Conservation (phyloP, 2,329 filamentous ascomycete genomes). For the Celoporthe dispersa region DNA sequence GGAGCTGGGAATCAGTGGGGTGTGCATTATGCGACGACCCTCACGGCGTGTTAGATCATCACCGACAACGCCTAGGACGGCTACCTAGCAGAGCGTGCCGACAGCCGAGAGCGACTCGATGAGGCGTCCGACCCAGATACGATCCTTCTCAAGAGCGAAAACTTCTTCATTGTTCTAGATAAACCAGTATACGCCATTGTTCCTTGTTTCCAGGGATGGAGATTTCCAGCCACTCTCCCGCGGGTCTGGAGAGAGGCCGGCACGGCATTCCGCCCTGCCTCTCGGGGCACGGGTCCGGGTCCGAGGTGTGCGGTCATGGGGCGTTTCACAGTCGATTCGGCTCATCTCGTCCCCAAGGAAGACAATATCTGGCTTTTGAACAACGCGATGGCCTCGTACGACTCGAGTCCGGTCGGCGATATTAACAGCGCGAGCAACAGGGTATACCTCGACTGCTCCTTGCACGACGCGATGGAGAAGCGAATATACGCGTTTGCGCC, state of each 20-base stretch:
- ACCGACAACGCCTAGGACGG: constrained; percentile 8
- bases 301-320: neutral
- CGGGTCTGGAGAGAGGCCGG: constrained; percentile 6
- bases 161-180: constrained; percentile 4
- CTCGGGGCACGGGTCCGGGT: neutral
- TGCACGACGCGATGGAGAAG: neutral
- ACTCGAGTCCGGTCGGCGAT: neutral
- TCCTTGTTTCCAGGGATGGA: constrained; percentile 7
- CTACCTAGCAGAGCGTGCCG: constrained; percentile 1
- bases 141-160: neutral
- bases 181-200: constrained; percentile 9
- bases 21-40: constrained; percentile 4
- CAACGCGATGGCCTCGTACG: neutral
- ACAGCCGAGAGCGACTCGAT: neutral
- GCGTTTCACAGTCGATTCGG: neutral
- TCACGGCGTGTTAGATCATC: constrained; percentile 15
- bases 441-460: neutral
- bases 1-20: neutral
- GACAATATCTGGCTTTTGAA: neutral
- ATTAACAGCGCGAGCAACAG: neutral
- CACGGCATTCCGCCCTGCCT: constrained; percentile 4
- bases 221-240: constrained; percentile 1
- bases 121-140: neutral
- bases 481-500: neutral
- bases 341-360: neutral